Conservation (phyloP, 2,329 filamentous ascomycete genomes). For the Aspergillus thermomutatus region DNA sequence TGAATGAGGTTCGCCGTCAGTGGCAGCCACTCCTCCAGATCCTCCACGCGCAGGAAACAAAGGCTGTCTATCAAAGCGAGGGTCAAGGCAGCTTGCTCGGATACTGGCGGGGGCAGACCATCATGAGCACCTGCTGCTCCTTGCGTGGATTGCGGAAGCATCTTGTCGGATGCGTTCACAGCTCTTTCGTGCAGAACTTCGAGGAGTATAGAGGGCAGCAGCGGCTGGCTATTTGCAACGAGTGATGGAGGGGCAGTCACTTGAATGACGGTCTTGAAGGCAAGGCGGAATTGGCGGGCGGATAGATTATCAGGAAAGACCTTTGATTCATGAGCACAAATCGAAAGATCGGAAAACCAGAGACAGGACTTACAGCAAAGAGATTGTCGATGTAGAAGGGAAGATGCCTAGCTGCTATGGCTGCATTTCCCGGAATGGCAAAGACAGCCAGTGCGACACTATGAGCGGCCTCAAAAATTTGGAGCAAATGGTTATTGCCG, state of each 20-base stretch:
- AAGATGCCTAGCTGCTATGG: conserved; percentile 66
- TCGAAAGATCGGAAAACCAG: neutral
- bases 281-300: conserved; percentile 80
- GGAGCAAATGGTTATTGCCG: conserved; percentile 55
- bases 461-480: conserved; percentile 87
- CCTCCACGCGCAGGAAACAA: conserved; percentile 65
- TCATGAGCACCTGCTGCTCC: conserved; percentile 31
- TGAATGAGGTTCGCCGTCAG: conserved; percentile 67
- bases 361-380: conserved; percentile 51
- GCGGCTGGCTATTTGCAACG: conserved; percentile 68
- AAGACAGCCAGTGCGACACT: conserved; percentile 76
- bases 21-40: conserved; percentile 78
- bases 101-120: conserved; percentile 41
- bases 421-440: conserved; percentile 72
- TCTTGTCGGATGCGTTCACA: conserved; percentile 51
- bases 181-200: conserved; percentile 72
- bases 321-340: conserved; percentile 15
- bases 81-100: conserved; percentile 73
- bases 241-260: conserved; percentile 77
- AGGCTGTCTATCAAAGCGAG: conserved; percentile 77
- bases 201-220: conserved; percentile 74
- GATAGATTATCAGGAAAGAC: conserved; percentile 78
- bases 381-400: conserved; percentile 82
- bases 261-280: conserved; percentile 79
- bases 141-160: conserved; percentile 42